Percentiles rank a stretch among this genome's conserved stretches.
These are phyloP conservation scores for Ormosia emarginata DNA, from an alignment of 306 rosid species.

Conservation along the genomic window DNA sequence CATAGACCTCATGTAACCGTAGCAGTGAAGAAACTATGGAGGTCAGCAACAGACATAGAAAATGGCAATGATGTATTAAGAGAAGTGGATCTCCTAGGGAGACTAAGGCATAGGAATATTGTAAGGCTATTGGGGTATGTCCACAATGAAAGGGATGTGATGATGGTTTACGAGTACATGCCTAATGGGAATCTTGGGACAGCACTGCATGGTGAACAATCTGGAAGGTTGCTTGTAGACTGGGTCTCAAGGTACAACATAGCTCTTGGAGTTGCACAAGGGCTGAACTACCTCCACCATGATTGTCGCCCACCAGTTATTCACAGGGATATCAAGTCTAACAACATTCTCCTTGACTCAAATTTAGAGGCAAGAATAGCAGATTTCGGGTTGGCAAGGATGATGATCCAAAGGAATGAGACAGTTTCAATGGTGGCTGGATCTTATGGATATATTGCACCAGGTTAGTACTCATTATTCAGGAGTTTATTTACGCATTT, in stretches of 20 bases:
- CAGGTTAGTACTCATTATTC: slow-evolving; percentile 46
- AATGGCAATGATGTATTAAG: slow-evolving; percentile 51
- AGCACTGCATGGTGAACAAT: slow-evolving; percentile 67
- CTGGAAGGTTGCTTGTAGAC: slow-evolving; percentile 61
- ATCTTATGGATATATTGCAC: slow-evolving; percentile 94
- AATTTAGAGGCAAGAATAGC: slow-evolving; percentile 80
- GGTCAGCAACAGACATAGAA: slow-evolving; percentile 53
- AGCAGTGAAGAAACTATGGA: slow-evolving; percentile 90
- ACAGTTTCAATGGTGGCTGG: slow-evolving; percentile 89
- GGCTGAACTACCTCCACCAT: slow-evolving; percentile 79
- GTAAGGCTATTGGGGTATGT: slow-evolving; percentile 76
- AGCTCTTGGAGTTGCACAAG: slow-evolving; percentile 89
- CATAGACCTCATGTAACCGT: slow-evolving; percentile 55
- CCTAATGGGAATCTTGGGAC: slow-evolving; percentile 82
- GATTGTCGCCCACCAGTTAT: slow-evolving; percentile 79
- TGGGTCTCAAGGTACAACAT: slow-evolving; percentile 89
- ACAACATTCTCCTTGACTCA: slow-evolving; percentile 83
- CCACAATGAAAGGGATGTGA: slow-evolving; percentile 70
- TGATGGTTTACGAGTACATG: slow-evolving; percentile 83
- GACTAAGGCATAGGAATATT: slow-evolving; percentile 85
- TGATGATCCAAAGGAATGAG: slow-evolving; percentile 73
- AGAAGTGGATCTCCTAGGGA: slow-evolving; percentile 80
- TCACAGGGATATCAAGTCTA: slow-evolving; percentile 86
- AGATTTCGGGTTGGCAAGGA: slow-evolving; percentile 91
- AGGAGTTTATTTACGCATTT: not conserved